These are phyloP conservation scores for Triticum dicoccoides DNA, from an alignment of 176 grass and related monocot species.

Conservation along the genomic window DNA sequence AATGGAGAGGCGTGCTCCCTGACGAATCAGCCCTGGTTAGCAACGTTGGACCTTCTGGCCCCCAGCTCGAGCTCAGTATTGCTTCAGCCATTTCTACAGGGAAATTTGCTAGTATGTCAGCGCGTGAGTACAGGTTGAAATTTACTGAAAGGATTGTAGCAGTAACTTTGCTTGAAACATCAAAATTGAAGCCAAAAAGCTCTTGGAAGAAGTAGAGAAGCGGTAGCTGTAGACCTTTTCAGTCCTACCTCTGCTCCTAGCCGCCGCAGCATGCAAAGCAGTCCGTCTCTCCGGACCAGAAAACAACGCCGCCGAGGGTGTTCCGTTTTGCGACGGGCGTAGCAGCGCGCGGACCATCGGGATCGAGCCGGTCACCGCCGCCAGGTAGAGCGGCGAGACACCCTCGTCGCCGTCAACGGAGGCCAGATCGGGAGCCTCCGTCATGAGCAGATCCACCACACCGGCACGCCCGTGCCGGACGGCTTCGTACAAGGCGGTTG, in stretches of 20 bases:
- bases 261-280: slow-evolving; percentile 38
- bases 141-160: not conserved
- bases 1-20: too few species aligned
- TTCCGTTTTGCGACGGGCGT: not conserved
- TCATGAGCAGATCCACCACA: slow-evolving; percentile 14
- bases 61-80: too few species aligned
- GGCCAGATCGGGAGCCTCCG: not conserved
- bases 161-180: too few species aligned
- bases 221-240: not conserved
- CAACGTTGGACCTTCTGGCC: too few species aligned
- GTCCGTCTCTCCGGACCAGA: slow-evolving; percentile 30
- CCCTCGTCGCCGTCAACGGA: not conserved
- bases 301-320: not conserved
- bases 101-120: too few species aligned
- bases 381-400: slow-evolving; percentile 47
- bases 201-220: not conserved
- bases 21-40: too few species aligned
- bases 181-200: not conserved
- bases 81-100: too few species aligned
- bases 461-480: not conserved
- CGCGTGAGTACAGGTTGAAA: not conserved
- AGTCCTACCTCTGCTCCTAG: not conserved
- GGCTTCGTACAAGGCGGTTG: slow-evolving; percentile 39
- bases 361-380: not conserved
- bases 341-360: not conserved